Evolutionary conservation across 2,329 filamentous ascomycete species (phyloP).

Genomic region (Aspergillus sp.): DNA sequence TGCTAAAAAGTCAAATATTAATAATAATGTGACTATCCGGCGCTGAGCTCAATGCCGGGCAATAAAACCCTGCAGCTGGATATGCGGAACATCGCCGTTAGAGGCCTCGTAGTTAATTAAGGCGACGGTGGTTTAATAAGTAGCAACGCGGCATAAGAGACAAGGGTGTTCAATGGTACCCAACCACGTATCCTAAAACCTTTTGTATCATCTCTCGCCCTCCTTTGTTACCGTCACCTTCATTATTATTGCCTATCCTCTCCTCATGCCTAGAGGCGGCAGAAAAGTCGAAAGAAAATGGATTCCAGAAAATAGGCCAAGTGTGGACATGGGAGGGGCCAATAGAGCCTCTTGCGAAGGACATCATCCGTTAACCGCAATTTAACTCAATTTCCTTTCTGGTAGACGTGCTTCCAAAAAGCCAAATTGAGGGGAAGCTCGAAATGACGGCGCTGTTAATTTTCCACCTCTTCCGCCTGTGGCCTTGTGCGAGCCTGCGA

Average conservation of each 20-base stretch:
- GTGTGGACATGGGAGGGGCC: neutral
- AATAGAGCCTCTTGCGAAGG: slow-evolving; percentile 3
- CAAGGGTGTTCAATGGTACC: slow-evolving; percentile 2
- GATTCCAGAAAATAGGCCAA: neutral
- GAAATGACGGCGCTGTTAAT: slow-evolving; percentile 4
- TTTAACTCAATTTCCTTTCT: slow-evolving; percentile 13
- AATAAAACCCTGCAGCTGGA: neutral
- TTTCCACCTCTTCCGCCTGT: slow-evolving; percentile 14
- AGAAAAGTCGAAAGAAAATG: slow-evolving; percentile 5
- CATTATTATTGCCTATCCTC: neutral
- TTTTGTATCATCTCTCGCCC: neutral
- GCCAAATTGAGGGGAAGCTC: slow-evolving; percentile 1
- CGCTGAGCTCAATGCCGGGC: neutral
- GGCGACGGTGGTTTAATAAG: neutral
- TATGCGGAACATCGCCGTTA: neutral
- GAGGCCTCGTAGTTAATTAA: neutral
- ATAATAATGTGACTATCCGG: neutral
- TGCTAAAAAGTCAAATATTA: neutral
- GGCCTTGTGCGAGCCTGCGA: slow-evolving; percentile 16
- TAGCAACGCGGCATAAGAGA: neutral
- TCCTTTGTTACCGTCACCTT: neutral
- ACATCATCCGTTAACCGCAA: neutral
- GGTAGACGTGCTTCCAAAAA: slow-evolving; percentile 10
- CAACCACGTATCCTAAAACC: neutral
- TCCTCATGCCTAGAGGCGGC: neutral